phyloP scores from a whole-genome alignment of 768 basidiomycete species.

The Mycena epipterygia region DNA sequence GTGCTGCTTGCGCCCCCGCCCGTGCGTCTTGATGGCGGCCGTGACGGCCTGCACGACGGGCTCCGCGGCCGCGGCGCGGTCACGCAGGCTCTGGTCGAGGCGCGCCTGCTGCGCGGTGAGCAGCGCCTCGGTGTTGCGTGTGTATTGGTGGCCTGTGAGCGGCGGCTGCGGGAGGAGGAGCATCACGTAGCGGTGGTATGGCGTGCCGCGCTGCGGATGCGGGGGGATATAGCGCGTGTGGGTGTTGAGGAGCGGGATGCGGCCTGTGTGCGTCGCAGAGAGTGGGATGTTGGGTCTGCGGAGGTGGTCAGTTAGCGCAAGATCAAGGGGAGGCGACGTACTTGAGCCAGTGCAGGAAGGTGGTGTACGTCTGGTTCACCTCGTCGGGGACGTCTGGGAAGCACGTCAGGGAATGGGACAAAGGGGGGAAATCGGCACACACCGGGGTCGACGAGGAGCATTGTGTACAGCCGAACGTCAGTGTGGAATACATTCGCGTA shows the following conservation, averaged over 20 bases:
- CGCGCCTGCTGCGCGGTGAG: slow-evolving; percentile 50
- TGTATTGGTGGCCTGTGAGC: slow-evolving; percentile 44
- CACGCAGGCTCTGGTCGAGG: slow-evolving; percentile 40
- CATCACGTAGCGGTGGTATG: slow-evolving; percentile 90
- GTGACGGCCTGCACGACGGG: slow-evolving; percentile 47
- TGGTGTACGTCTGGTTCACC: slow-evolving; percentile 70
- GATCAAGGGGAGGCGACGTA: slow-evolving; percentile 52
- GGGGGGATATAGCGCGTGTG: slow-evolving; percentile 90
- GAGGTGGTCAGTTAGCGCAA: slow-evolving; percentile 3
- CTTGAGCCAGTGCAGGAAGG: slow-evolving; percentile 91
- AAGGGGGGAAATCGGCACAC: no score
- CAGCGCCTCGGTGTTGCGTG: slow-evolving; percentile 52
- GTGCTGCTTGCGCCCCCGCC: slow-evolving; percentile 4
- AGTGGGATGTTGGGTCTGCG: slow-evolving; percentile 86
- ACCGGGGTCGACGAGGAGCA: slow-evolving; percentile 91
- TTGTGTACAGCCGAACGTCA: slow-evolving; percentile 86
- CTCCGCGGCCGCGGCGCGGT: slow-evolving; percentile 28
- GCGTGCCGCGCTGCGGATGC: slow-evolving; percentile 90
- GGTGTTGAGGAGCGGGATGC: slow-evolving; percentile 57
- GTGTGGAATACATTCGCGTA: slow-evolving; percentile 86
- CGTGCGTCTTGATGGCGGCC: slow-evolving; percentile 49
- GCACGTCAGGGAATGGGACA: no score
- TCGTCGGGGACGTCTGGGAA: slow-evolving; percentile 93
- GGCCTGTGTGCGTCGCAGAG: slow-evolving; percentile 64
- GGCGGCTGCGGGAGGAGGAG: slow-evolving; percentile 81